A percentile compares a stretch with the other conserved stretches of the same genome.
Conservation (phyloP, 2,329 filamentous ascomycete species). For the Pezicula neosporulosa region DNA sequence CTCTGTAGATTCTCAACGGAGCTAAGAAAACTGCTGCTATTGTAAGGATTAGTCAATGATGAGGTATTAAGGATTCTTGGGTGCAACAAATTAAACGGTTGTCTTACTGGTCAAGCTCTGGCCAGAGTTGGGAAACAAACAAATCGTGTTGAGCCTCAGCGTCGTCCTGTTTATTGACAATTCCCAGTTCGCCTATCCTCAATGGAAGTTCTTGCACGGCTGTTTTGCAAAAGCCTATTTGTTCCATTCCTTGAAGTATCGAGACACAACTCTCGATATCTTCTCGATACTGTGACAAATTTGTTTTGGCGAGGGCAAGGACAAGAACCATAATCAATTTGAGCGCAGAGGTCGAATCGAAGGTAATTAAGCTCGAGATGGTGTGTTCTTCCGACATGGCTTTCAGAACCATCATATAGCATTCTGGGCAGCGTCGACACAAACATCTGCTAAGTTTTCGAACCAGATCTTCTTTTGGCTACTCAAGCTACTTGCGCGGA, state of each 20-base stretch:
- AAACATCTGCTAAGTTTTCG: conserved; percentile 13
- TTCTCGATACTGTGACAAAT: conserved; percentile 5
- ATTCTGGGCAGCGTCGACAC: conserved; percentile 13
- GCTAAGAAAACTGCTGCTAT: background rate
- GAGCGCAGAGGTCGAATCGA: conserved; percentile 11
- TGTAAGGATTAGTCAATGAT: background rate
- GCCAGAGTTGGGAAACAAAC: conserved; percentile 1
- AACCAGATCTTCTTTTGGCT: conserved; percentile 12
- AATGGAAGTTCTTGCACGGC: conserved; percentile 11
- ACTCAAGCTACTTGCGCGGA: conserved; percentile 8
- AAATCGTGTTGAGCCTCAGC: conserved; percentile 2
- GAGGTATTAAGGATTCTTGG: background rate
- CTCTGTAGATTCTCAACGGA: conserved; percentile 3
- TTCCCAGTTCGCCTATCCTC: conserved; percentile 7
- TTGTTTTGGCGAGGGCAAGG: conserved; percentile 10
- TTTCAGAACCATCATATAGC: conserved; percentile 9
- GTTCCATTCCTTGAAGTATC: conserved; percentile 14
- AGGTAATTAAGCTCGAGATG: conserved; percentile 11
- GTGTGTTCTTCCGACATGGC: conserved; percentile 12
- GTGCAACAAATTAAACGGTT: background rate
- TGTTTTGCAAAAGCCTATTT: conserved; percentile 14
- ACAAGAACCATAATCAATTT: conserved; percentile 14
- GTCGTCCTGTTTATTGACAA: conserved; percentile 4
- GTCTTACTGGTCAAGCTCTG: background rate
- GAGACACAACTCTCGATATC: conserved; percentile 8